Conservation (phyloP, 1,139 yeast genomes). For the Protomyces lactucae-debilis region DNA sequence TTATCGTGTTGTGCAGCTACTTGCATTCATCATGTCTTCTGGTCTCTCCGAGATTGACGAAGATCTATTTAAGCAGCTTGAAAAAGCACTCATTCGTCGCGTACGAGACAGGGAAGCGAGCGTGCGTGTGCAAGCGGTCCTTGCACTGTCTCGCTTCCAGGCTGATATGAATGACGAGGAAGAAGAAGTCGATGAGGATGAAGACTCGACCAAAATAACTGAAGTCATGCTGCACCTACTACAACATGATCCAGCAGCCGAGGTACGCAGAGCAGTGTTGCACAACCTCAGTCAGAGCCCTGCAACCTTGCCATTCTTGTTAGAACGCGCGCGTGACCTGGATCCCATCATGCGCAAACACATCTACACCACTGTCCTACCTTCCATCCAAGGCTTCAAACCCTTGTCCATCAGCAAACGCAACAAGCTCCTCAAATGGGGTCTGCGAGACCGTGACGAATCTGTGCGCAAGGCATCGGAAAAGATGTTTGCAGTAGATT, state of each 20-base stretch:
- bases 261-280: slow-evolving; percentile 81
- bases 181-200: slow-evolving; percentile 45
- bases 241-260: slow-evolving; percentile 78
- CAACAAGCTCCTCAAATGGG: slow-evolving; percentile 71
- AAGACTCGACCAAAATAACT: slow-evolving; percentile 38
- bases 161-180: slow-evolving; percentile 47
- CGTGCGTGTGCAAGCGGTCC: slow-evolving; percentile 76
- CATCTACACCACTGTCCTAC: slow-evolving; percentile 64
- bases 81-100: slow-evolving; percentile 58
- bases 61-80: slow-evolving; percentile 60
- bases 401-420: slow-evolving; percentile 56
- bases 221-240: slow-evolving; percentile 52
- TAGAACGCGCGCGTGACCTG: slow-evolving; percentile 79
- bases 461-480: slow-evolving; percentile 67
- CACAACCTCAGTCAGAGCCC: slow-evolving; percentile 58
- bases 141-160: slow-evolving; percentile 76
- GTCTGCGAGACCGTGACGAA: slow-evolving; percentile 78
- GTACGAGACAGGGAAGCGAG: slow-evolving; percentile 71
- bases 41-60: slow-evolving; percentile 70
- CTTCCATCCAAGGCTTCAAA: slow-evolving; percentile 64
- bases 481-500: slow-evolving; percentile 61
- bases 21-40: slow-evolving; percentile 67
- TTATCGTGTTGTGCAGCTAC: slow-evolving; percentile 70
- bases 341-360: slow-evolving; percentile 67
- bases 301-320: slow-evolving; percentile 53